These are phyloP conservation scores for Phialophora verrucosa DNA, from an alignment of 2,329 filamentous ascomycete species.

Conservation along the genomic window DNA sequence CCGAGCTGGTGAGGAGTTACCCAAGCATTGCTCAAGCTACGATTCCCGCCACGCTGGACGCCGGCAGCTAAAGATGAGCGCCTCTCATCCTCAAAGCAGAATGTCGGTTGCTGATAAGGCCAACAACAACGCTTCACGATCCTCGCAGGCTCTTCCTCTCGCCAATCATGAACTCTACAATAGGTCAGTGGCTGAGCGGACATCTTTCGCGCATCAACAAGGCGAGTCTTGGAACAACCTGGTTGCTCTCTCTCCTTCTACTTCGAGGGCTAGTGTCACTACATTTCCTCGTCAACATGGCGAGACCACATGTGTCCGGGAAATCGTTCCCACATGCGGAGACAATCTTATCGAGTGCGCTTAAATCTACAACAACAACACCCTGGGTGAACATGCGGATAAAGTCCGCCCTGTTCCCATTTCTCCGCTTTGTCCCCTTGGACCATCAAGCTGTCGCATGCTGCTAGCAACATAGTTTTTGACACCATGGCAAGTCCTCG, in stretches of 20 bases:
- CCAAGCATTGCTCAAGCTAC: background rate
- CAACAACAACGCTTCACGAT: background rate
- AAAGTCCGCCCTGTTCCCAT: conserved; percentile 2
- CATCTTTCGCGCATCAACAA: conserved; percentile 4
- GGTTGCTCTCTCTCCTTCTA: conserved; percentile 8
- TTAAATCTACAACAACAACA: conserved; percentile 2
- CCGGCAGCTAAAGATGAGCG: background rate
- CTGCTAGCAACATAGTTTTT: background rate
- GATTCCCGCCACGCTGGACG: background rate
- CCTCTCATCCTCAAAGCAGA: conserved; percentile 3
- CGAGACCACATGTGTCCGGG: background rate
- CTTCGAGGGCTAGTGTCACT: conserved; percentile 9
- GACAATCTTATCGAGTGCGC: conserved; percentile 5
- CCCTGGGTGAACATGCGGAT: background rate
- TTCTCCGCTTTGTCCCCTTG: background rate
- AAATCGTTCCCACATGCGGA: conserved; percentile 6
- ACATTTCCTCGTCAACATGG: background rate
- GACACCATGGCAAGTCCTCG: conserved; percentile 21
- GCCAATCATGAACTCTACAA: background rate
- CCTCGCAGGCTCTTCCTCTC: background rate
- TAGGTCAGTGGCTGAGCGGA: background rate
- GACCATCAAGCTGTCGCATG: background rate
- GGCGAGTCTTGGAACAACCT: background rate
- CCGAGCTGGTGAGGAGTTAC: background rate
- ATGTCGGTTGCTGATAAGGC: conserved; percentile 13